Evolutionary conservation across 176 grass and related monocot species (phyloP).

Genomic region (Aegilops umbellulata): DNA sequence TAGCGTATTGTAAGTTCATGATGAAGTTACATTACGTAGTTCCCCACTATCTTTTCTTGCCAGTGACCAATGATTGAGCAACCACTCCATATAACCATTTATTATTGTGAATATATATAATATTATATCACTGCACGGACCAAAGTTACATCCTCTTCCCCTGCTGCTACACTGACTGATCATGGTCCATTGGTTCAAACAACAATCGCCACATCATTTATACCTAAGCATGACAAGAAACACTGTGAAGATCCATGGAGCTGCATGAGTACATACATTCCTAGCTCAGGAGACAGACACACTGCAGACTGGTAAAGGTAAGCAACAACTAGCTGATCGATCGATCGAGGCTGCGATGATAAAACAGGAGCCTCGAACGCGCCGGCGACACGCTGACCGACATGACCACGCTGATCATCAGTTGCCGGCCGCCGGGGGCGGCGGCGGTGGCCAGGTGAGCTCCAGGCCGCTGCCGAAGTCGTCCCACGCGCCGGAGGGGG

Average conservation of each 20-base stretch:
- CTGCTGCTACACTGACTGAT: too few relatives aligned
- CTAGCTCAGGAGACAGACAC: not conserved
- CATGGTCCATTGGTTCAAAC: too few relatives aligned
- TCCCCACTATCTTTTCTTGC: too few relatives aligned
- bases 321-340: not conserved
- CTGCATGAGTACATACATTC: not conserved
- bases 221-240: not conserved
- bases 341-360: conserved; percentile 40
- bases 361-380: conserved; percentile 49
- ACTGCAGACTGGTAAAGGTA: not conserved
- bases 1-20: too few relatives aligned
- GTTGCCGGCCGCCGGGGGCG: conserved; percentile 11
- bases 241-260: not conserved
- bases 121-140: too few relatives aligned
- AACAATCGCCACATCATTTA: too few relatives aligned
- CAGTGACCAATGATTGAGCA: too few relatives aligned
- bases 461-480: conserved; percentile 38
- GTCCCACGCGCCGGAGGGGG: conserved; percentile 13
- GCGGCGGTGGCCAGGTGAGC: conserved; percentile 31
- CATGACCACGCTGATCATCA: not conserved
- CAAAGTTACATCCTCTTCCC: too few relatives aligned
- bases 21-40: too few relatives aligned
- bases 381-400: not conserved
- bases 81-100: too few relatives aligned
- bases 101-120: too few relatives aligned